Conservation (phyloP, 148 eudicot species). For the Euryodendron excelsum region DNA sequence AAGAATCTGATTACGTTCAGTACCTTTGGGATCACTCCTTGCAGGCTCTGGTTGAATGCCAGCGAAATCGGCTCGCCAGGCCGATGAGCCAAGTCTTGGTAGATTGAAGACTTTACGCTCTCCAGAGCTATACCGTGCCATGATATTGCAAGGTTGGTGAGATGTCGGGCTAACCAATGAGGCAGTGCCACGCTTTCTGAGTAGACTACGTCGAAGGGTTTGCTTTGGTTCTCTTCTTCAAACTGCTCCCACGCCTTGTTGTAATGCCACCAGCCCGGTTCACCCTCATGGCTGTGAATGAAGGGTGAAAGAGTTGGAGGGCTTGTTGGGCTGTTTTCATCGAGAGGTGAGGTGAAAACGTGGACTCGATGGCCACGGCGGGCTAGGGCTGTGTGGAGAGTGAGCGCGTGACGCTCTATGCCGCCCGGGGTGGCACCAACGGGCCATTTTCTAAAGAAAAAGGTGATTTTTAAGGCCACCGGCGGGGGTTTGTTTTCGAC, state of each 20-base stretch:
- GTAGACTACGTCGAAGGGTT: slow-evolving; percentile 67
- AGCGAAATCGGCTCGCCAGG: slow-evolving; percentile 62
- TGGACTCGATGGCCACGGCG: slow-evolving; percentile 59
- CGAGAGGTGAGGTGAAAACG: slow-evolving; percentile 64
- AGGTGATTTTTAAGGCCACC: slow-evolving; percentile 45
- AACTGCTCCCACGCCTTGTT: slow-evolving; percentile 80
- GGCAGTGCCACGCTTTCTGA: slow-evolving; percentile 84
- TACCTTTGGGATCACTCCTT: slow-evolving; percentile 60
- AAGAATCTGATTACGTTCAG: slow-evolving; percentile 72
- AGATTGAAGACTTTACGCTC: slow-evolving; percentile 61
- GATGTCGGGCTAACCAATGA: slow-evolving; percentile 42
- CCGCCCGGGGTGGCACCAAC: slow-evolving; percentile 65
- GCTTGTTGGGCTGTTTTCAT: slow-evolving; percentile 1
- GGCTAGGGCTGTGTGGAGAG: slow-evolving; percentile 68
- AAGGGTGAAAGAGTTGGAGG: slow-evolving; percentile 23
- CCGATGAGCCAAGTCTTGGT: slow-evolving; percentile 57
- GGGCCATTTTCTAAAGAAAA: slow-evolving; percentile 74
- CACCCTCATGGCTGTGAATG: slow-evolving; percentile 63
- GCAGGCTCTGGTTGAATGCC: slow-evolving; percentile 45
- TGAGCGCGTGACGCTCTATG: slow-evolving; percentile 82
- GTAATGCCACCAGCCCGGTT: slow-evolving; percentile 64
- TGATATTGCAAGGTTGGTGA: slow-evolving; percentile 63
- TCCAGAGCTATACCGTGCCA: slow-evolving; percentile 88
- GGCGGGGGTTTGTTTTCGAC: slow-evolving; percentile 20
- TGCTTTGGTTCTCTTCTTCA: slow-evolving; percentile 50